Evolutionary conservation across 805 yeast genomes (phyloP).

Genomic region (Cyberlindnera bimundalis): DNA sequence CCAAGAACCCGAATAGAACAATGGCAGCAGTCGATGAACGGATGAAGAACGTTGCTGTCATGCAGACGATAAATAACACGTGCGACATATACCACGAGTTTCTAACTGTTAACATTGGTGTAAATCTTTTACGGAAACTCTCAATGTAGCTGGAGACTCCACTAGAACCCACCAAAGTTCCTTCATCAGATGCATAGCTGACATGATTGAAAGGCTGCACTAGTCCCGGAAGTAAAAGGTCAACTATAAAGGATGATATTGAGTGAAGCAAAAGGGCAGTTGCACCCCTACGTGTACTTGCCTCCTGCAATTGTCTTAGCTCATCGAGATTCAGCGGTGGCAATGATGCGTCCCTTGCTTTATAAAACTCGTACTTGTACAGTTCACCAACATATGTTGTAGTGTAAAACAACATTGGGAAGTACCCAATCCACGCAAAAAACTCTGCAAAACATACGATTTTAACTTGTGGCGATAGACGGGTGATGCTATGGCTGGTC

Average conservation of each 20-base stretch:
- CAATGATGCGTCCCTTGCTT: slow-evolving; percentile 32
- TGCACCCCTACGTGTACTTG: slow-evolving; percentile 49
- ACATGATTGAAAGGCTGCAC: slow-evolving; percentile 32
- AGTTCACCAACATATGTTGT: slow-evolving; percentile 64
- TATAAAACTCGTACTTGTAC: slow-evolving; percentile 38
- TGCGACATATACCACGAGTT: slow-evolving; percentile 51
- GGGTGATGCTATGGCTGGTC: slow-evolving; percentile 33
- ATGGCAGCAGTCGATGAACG: slow-evolving; percentile 41
- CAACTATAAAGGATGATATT: slow-evolving; percentile 42
- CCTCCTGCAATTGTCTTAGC: slow-evolving; percentile 38
- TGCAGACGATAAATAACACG: slow-evolving; percentile 45
- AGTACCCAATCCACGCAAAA: slow-evolving; percentile 68
- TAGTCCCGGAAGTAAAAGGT: slow-evolving; percentile 42
- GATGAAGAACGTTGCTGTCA: slow-evolving; percentile 45
- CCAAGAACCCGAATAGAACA: slow-evolving; percentile 47
- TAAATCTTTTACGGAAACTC: slow-evolving; percentile 11
- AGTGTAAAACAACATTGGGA: slow-evolving; percentile 61
- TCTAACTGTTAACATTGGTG: slow-evolving; percentile 32
- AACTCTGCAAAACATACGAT: slow-evolving; percentile 54
- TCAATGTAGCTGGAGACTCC: slow-evolving; percentile 9
- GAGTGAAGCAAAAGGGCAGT: slow-evolving; percentile 49
- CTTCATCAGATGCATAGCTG: slow-evolving; percentile 12
- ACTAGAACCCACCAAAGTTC: slow-evolving; percentile 5
- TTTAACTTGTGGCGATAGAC: slow-evolving; percentile 48
- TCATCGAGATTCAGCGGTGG: slow-evolving; percentile 37